Conservation (phyloP, 2,329 filamentous ascomycete species). For the Alternaria metachromatica region DNA sequence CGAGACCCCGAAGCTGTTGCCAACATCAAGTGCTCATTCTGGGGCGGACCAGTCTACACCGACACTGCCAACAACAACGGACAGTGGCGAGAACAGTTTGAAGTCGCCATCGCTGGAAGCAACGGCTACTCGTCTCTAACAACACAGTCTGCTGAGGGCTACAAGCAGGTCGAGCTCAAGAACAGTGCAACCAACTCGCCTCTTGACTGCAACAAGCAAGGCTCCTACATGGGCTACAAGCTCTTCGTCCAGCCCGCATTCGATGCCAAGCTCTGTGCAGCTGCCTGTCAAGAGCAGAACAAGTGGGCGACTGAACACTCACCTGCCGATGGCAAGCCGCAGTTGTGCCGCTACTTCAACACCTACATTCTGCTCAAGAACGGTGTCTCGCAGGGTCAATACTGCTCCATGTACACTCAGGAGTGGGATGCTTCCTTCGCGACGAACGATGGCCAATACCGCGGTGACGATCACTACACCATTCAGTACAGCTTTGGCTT, state of each 20-base stretch:
- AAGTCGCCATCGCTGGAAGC: neutral
- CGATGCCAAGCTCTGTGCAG: neutral
- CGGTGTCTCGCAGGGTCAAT: neutral
- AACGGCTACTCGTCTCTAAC: neutral
- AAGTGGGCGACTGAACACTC: neutral
- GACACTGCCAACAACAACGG: neutral
- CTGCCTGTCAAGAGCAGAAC: neutral
- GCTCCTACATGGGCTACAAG: neutral
- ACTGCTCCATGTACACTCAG: neutral
- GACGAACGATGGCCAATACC: neutral
- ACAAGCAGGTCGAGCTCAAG: neutral
- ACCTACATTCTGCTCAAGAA: slow-evolving; percentile 2
- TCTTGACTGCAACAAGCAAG: neutral
- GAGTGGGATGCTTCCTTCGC: neutral
- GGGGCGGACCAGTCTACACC: neutral
- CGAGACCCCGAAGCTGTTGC: neutral
- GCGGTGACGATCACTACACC: neutral
- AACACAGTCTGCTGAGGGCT: neutral
- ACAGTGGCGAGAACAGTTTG: slow-evolving; percentile 1
- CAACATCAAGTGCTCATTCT: neutral
- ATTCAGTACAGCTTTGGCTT: neutral
- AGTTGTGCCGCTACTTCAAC: neutral
- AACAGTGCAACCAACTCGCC: neutral
- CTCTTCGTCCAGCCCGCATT: neutral
- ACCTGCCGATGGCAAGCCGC: neutral